Conservation (phyloP, 805 yeast species). For the Blastobotrys mokoenaii region DNA sequence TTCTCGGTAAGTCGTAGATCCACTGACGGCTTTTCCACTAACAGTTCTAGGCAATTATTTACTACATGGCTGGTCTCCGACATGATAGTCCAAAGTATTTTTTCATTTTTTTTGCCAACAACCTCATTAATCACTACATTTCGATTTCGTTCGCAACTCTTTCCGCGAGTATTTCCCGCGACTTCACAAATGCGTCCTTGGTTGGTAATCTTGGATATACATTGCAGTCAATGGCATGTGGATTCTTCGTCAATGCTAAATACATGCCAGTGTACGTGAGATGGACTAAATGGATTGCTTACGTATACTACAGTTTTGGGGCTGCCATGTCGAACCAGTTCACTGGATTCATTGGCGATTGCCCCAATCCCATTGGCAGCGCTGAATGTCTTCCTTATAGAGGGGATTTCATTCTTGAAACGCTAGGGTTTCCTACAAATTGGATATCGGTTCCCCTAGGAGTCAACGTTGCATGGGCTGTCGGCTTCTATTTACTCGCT, state of each 20-base stretch:
- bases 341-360: slow-evolving; percentile 51
- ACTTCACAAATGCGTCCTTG: slow-evolving; percentile 53
- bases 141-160: slow-evolving; percentile 48
- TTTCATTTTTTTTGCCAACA: slow-evolving; percentile 53
- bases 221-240: slow-evolving; percentile 69
- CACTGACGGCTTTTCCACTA: slow-evolving; percentile 1
- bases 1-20: slow-evolving; percentile 34
- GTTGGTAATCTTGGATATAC: slow-evolving; percentile 59
- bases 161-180: slow-evolving; percentile 48
- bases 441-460: slow-evolving; percentile 65
- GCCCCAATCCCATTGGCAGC: slow-evolving; percentile 33
- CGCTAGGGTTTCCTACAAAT: slow-evolving; percentile 50
- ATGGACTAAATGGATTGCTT: slow-evolving; percentile 74
- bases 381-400: slow-evolving; percentile 41
- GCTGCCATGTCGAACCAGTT: slow-evolving; percentile 58
- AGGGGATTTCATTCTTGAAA: slow-evolving; percentile 45
- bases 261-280: slow-evolving; percentile 78
- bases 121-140: slow-evolving; percentile 47
- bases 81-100: slow-evolving; percentile 39
- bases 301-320: slow-evolving; percentile 74
- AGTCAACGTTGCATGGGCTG: slow-evolving; percentile 47
- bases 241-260: slow-evolving; percentile 66
- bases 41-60: slow-evolving; percentile 36
- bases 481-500: slow-evolving; percentile 46
- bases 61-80: slow-evolving; percentile 70